Conservation (phyloP, 208 protist species). For the Eutreptiella sp. region DNA sequence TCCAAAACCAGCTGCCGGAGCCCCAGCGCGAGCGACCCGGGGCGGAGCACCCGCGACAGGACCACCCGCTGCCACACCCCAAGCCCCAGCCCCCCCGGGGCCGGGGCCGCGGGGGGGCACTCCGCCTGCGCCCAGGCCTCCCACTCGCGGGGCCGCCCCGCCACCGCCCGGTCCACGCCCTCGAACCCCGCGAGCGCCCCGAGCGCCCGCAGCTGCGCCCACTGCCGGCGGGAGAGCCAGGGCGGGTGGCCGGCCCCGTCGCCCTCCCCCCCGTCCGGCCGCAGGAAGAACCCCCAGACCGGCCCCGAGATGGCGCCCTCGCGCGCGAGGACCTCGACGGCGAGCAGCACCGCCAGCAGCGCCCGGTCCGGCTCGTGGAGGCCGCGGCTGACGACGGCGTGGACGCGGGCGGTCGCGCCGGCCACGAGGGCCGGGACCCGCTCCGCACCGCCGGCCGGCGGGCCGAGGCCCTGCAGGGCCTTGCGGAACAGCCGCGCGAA, state of each 20-base stretch:
- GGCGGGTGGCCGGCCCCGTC: no score
- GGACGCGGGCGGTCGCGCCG: constrained; percentile 54
- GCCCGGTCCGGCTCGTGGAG: constrained; percentile 71
- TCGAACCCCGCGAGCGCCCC: no score
- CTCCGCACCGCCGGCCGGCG: not conserved
- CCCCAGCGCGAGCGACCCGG: constrained; percentile 50
- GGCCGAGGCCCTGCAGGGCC: constrained; percentile 32
- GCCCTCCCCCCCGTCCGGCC: no score
- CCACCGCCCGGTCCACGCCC: no score
- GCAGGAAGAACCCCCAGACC: no score
- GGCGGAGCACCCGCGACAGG: constrained; percentile 47
- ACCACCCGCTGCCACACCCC: constrained; percentile 61
- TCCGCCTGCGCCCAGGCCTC: no score
- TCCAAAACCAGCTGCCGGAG: constrained; percentile 47
- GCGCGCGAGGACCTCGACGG: constrained; percentile 30
- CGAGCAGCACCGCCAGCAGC: constrained; percentile 67
- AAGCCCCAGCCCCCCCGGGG: no score
- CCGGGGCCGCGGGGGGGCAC: no score
- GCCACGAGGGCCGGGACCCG: constrained; percentile 40
- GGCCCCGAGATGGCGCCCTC: no score
- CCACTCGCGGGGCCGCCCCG: no score
- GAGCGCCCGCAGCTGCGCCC: constrained; percentile 38
- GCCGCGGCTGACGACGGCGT: constrained; percentile 58
- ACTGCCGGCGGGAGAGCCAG: constrained; percentile 37
- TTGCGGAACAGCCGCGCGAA: constrained; percentile 53